phyloP scores from a whole-genome alignment of 305 asterid genomes.

The Fraxinus ornus region DNA sequence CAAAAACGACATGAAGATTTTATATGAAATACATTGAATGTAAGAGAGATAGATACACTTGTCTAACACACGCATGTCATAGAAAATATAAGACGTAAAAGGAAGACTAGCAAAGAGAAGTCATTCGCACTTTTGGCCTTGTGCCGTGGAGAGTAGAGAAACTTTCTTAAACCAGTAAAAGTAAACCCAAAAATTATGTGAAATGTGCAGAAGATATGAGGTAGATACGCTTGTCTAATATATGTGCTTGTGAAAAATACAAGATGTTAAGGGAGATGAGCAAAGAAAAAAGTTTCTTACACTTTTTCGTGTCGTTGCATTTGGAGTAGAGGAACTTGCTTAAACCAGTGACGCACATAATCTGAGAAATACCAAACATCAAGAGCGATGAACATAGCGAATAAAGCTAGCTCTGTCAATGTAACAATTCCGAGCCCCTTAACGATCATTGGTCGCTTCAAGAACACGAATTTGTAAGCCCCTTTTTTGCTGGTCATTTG shows the following conservation, averaged over 20 bases:
- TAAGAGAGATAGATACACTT: background rate
- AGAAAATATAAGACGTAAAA: background rate
- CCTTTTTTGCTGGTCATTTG: slow-evolving; percentile 22
- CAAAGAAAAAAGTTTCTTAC: slow-evolving; percentile 34
- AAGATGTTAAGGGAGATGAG: background rate
- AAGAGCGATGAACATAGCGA: slow-evolving; percentile 66
- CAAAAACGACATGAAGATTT: background rate
- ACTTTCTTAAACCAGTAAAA: background rate
- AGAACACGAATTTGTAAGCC: slow-evolving; percentile 33
- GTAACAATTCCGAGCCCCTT: slow-evolving; percentile 73
- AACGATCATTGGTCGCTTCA: slow-evolving; percentile 70
- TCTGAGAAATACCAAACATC: slow-evolving; percentile 75
- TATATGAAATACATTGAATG: background rate
- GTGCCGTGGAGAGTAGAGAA: background rate
- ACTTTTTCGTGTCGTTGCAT: slow-evolving; percentile 42
- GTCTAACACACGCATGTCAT: background rate
- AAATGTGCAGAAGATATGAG: background rate
- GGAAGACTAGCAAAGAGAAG: background rate
- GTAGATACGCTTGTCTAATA: background rate
- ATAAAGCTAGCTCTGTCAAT: slow-evolving; percentile 58
- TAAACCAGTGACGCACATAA: slow-evolving; percentile 59
- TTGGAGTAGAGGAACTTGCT: slow-evolving; percentile 40
- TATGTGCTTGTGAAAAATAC: background rate
- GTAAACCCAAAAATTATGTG: background rate
- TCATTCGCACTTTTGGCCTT: background rate